phyloP scores from a whole-genome alignment of 2,329 filamentous ascomycete genomes.

The Fusarium tricinctum region DNA sequence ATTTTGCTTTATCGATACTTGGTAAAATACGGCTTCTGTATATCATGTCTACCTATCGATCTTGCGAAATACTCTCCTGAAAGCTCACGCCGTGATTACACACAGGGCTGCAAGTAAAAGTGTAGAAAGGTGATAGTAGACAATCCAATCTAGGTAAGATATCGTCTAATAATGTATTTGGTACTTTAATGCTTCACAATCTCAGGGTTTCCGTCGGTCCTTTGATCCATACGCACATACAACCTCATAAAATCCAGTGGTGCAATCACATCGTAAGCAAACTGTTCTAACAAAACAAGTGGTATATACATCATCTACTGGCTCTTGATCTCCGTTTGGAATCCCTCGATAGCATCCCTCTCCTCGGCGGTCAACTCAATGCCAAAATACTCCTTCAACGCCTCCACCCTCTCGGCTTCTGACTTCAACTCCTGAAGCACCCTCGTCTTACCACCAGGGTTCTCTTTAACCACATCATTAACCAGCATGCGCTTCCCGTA shows the following conservation, averaged over 20 bases:
- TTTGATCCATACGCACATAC: not conserved
- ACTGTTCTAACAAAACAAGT: not conserved
- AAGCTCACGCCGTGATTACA: no score
- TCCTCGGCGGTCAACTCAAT: slow-evolving; percentile 66
- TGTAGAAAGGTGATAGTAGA: no score
- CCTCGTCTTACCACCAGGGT: slow-evolving; percentile 64
- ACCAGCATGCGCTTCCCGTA: slow-evolving; percentile 68
- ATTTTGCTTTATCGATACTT: no score
- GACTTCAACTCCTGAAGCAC: slow-evolving; percentile 61
- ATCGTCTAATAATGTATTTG: no score
- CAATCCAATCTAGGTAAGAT: no score
- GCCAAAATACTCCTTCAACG: slow-evolving; percentile 65
- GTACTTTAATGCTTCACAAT: no score
- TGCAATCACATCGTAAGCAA: not conserved
- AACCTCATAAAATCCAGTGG: no score
- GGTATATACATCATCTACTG: slow-evolving; percentile 19
- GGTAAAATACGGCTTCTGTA: no score
- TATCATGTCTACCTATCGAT: no score
- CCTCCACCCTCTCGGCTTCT: slow-evolving; percentile 68
- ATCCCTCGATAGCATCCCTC: slow-evolving; percentile 63
- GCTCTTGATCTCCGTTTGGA: slow-evolving; percentile 60
- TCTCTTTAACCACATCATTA: slow-evolving; percentile 66
- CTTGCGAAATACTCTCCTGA: no score
- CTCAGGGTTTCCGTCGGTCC: no score
- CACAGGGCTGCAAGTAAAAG: no score